These are phyloP conservation scores for Endothia cerciana DNA, from an alignment of 2,329 filamentous ascomycete genomes.

Conservation along the genomic window DNA sequence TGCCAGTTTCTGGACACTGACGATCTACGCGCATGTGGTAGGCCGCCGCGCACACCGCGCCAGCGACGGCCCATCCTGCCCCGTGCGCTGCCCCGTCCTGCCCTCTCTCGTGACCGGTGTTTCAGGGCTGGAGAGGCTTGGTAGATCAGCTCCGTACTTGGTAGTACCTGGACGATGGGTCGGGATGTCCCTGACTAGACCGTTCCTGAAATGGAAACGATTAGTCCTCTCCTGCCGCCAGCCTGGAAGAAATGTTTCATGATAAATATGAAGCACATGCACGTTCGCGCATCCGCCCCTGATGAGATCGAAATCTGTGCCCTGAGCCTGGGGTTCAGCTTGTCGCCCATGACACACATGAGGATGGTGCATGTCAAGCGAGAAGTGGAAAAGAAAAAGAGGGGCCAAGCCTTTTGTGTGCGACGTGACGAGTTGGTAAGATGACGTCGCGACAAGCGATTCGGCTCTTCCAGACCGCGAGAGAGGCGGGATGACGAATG, in stretches of 20 bases:
- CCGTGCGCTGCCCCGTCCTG: neutral
- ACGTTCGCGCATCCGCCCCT: neutral
- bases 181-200: neutral
- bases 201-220: neutral
- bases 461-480: conserved; percentile 23
- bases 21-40: neutral
- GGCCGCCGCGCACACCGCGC: neutral
- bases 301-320: neutral
- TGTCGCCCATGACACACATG: neutral
- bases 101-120: neutral
- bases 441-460: conserved; percentile 23
- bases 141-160: too few relatives aligned
- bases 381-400: neutral
- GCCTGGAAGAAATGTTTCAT: neutral
- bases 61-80: neutral
- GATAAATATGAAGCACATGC: neutral
- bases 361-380: neutral
- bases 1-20: too few relatives aligned
- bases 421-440: conserved; percentile 22
- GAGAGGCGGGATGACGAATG: conserved; percentile 23
- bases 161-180: too few relatives aligned
- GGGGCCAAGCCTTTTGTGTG: neutral
- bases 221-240: neutral
- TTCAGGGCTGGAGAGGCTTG: neutral
- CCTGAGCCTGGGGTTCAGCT: neutral